Conservation (phyloP, 2,329 filamentous ascomycete genomes). For the Alternaria sp. region DNA sequence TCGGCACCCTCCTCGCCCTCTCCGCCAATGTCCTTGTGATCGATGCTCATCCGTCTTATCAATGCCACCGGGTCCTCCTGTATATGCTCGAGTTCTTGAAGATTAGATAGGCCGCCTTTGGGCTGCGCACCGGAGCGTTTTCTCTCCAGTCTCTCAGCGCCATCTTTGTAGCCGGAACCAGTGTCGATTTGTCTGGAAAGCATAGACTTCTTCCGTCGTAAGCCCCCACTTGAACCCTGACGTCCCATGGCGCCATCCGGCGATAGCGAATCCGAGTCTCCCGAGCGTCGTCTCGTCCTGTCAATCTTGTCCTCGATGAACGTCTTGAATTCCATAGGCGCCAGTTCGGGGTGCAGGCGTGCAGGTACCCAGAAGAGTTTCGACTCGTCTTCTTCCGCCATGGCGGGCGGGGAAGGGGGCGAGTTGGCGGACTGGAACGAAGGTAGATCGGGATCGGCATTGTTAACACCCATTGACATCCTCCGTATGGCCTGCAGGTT, state of each 20-base stretch:
- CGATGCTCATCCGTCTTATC: conserved; percentile 73
- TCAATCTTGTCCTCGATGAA: conserved; percentile 95
- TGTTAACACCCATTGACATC: conserved; percentile 91
- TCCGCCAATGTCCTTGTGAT: conserved; percentile 51
- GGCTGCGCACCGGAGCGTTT: conserved; percentile 68
- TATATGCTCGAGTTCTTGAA: conserved; percentile 77
- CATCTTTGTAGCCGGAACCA: conserved; percentile 78
- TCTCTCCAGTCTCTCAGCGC: conserved; percentile 78
- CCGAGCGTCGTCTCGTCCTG: conserved; percentile 84
- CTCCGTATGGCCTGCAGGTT: conserved; percentile 89
- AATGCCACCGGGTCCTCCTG: conserved; percentile 79
- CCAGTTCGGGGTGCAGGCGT: conserved; percentile 90
- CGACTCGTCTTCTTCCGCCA: conserved; percentile 83
- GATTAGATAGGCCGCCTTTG: conserved; percentile 62
- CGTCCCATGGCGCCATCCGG: conserved; percentile 63
- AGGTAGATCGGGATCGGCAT: conserved; percentile 75
- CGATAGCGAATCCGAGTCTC: conserved; percentile 68
- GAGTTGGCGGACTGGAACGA: conserved; percentile 69
- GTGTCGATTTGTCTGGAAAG: conserved; percentile 89
- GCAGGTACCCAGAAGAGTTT: conserved; percentile 96
- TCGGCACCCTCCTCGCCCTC: conserved; percentile 45
- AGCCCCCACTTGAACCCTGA: conserved; percentile 64
- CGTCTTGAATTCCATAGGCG: conserved; percentile 94
- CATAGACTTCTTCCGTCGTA: conserved; percentile 94
- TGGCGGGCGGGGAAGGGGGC: conserved; percentile 71